Base-by-base conservation (phyloP, 306 rosid genomes). In the Purshia tridentata region DNA sequence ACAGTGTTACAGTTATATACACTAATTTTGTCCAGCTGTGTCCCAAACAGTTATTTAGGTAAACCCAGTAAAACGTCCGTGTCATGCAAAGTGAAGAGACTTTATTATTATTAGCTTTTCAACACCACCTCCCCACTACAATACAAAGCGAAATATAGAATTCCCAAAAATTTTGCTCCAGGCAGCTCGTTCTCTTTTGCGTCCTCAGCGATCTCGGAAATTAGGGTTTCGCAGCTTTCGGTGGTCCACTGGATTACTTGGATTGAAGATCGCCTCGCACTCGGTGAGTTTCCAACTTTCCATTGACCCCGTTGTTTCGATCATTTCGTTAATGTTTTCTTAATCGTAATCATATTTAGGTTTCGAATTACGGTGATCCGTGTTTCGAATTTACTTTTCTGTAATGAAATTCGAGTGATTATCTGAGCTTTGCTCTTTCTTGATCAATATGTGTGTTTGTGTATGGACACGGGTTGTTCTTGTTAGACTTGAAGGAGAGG, bases 271-370 rank as follows among this genome's bases (percentile, higher is more conserved):
- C 83, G 66, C 61, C 52, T 78, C 76, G 39, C 65, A 1, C 62
- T 42, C 70, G 84, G 90, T 87, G 69, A 67, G 90, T 80, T 77
- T 45, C 72, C 68, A 13, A 67, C 88, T 80, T 77, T 45, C 72
- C 68, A 13, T 54, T 44, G 49, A 77, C 50, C 46, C 1, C 45
- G n/a, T 52, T 16, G 44, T 8, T 54, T 44, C 35, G 35, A 29
- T 29, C 57, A 1, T 75, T 7, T 44, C 42, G 15, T 11, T 64
- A 14, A 9, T 12, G 18, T 47, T 42, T 42, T 44, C 11, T 69
- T 19, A 3, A 56, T 70, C 40, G 8, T 62, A 1, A 29, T 35
- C 22, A 4, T 11, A 0, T 41, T 42, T 70, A 8, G n/a, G 16
- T 8, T n/a, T 42, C 44, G 3, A 37, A 35, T 63, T 10, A 3